Conservation (phyloP, 23 red algal genomes). For the Gracilaria vermiculophylla region DNA sequence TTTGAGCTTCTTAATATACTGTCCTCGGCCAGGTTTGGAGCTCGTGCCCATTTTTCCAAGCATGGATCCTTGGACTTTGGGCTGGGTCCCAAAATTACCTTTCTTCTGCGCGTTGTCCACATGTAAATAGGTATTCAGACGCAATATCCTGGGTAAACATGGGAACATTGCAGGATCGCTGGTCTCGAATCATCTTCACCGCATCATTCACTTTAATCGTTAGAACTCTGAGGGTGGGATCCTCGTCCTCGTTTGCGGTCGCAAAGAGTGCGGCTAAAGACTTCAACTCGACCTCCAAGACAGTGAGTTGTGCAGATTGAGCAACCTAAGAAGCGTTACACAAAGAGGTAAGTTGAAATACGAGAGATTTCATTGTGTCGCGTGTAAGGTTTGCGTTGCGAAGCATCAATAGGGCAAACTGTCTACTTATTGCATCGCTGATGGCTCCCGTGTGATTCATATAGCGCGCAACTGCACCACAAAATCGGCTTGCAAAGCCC, state of each 20-base stretch:
- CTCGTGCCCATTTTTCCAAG: background rate
- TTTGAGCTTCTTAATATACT: background rate
- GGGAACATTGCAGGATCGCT: background rate
- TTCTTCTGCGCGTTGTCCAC: background rate
- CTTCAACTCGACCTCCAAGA: too few relatives aligned
- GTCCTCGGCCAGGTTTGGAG: background rate
- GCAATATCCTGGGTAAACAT: constrained; percentile 23
- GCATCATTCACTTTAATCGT: too few relatives aligned
- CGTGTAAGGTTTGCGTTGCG: constrained; percentile 21
- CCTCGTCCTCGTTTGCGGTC: too few relatives aligned
- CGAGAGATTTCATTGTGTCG: constrained; percentile 16
- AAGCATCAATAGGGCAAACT: constrained; percentile 16
- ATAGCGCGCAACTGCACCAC: background rate
- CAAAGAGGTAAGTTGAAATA: constrained; percentile 21
- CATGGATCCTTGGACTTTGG: background rate
- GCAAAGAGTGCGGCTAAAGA: too few relatives aligned
- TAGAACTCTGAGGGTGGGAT: too few relatives aligned
- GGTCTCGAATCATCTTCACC: too few relatives aligned
- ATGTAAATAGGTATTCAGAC: background rate
- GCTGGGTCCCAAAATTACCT: background rate
- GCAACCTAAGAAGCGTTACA: too few relatives aligned
- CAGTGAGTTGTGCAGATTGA: too few relatives aligned
- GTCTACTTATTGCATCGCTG: background rate
- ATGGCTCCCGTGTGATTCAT: background rate
- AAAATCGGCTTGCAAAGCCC: background rate